Evolutionary conservation across 768 basidiomycete genomes (phyloP), one percentile per base, ranked within the genome.

Genomic region (Mycena metata): DNA sequence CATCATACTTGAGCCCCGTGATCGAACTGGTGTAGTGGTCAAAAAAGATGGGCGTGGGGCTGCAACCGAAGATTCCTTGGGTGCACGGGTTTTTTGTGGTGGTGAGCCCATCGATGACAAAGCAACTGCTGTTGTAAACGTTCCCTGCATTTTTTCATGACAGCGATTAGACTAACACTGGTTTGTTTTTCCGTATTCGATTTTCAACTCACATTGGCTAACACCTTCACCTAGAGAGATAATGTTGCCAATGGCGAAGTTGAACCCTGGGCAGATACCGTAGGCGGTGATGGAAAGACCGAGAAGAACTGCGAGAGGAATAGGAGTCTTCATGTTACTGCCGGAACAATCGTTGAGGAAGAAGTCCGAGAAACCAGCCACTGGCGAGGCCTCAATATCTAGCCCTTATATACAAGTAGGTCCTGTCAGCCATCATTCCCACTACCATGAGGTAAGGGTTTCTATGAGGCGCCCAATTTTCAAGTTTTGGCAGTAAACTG

Each of bases 31-130:
- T 70, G 65, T 67, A 70, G 8, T 45, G 54, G 35, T 60, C 43
- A 52, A 70, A 70, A 41, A 63, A 23, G 51, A 71, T 41, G 33
- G 61, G 72, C n/a, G 66, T 42, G 35, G 72, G 55, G 39, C 64
- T 69, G 51, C 70, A 71, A n/a, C 67, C 66, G 50, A 73, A 73
- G 7, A 67, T 63, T 45, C 70, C 64, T 59, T 59, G 52, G 36
- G 8, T 42, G 67, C 72, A 73, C 16, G 69, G 69, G 46, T 71
- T 73, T 35, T 52, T 9, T 4, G 17, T 62, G 42, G 72, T 64
- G 33, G 58, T 61, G 58, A 71, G 55, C 26, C 64, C 55, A 58
- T 71, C 59, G 45, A 71, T 64, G 41, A 69, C 64, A 33, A 63
- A 60, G 64, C 72, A 73, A 45, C 67, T 67, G 58, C 52, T 49